Conservation (phyloP, 169 alveolate genomes). For the Plasmodium inui region DNA sequence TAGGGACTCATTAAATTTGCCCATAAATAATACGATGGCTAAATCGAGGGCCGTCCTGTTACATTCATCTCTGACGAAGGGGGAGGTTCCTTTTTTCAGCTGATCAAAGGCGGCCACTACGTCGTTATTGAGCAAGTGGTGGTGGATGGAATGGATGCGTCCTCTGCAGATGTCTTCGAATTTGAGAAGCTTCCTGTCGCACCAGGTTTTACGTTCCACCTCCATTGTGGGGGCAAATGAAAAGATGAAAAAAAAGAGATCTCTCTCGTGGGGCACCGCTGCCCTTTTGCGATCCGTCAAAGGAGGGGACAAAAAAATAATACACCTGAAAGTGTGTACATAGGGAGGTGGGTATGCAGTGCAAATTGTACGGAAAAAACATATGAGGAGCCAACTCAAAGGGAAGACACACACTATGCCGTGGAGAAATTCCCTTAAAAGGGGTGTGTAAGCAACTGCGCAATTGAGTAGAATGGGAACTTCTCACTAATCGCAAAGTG, state of each 20-base stretch:
- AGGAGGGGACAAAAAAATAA: not conserved
- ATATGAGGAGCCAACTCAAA: not conserved
- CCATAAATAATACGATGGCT: constrained; percentile 68
- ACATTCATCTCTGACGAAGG: constrained; percentile 74
- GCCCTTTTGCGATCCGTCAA: not conserved
- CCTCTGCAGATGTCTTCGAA: constrained; percentile 72
- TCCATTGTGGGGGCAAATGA: not conserved
- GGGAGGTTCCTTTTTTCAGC: constrained; percentile 79
- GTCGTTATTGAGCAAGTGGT: constrained; percentile 78
- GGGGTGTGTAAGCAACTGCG: not conserved
- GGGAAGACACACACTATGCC: not conserved
- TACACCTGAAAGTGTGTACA: not conserved
- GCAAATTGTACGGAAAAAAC: not conserved
- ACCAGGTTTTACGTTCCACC: not conserved
- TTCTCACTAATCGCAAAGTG: not conserved
- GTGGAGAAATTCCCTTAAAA: not conserved
- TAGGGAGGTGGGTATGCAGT: not conserved
- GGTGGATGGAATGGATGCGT: constrained; percentile 77
- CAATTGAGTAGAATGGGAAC: not conserved
- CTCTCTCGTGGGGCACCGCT: not conserved
- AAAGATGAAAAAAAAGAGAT: not conserved
- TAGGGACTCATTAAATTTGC: constrained; percentile 46
- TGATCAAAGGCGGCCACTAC: constrained; percentile 77
- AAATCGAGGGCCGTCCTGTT: constrained; percentile 80
- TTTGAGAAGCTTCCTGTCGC: constrained; percentile 5